Evolutionary conservation across 768 basidiomycete species (phyloP).

Genomic region (Phylloporus arenicola): DNA sequence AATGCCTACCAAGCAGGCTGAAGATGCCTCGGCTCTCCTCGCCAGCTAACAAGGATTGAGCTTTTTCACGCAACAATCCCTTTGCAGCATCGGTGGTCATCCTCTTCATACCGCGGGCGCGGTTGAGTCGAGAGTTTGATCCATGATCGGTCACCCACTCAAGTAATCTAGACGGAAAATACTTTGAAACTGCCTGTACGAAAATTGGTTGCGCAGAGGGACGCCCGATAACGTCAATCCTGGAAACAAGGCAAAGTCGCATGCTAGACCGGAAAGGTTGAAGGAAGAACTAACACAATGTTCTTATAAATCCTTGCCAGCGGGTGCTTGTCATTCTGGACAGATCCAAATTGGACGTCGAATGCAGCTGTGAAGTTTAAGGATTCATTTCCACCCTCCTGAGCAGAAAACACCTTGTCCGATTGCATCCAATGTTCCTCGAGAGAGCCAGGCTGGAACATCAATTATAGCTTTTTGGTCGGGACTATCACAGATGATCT

Average conservation of each 20-base stretch:
- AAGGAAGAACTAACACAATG: slow-evolving; percentile 1
- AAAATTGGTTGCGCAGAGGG: slow-evolving; percentile 6
- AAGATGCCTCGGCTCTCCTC: slow-evolving; percentile 15
- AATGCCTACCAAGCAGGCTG: slow-evolving; percentile 36
- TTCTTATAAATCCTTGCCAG: slow-evolving; percentile 6
- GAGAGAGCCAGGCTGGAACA: slow-evolving; percentile 31
- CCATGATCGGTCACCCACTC: slow-evolving; percentile 31
- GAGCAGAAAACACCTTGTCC: slow-evolving; percentile 35
- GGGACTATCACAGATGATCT: slow-evolving; percentile 8
- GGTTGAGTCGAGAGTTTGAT: slow-evolving; percentile 14
- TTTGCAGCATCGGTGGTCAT: slow-evolving; percentile 8
- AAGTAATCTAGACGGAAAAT: slow-evolving; percentile 18
- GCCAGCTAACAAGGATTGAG: slow-evolving; percentile 8
- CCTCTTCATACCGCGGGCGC: slow-evolving; percentile 9
- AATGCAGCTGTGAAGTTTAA: slow-evolving; percentile 35
- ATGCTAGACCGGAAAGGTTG: too few relatives aligned
- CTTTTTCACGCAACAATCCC: slow-evolving; percentile 17
- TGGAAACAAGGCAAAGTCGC: slow-evolving; percentile 14
- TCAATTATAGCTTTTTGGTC: slow-evolving; percentile 18
- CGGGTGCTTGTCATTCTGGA: background rate
- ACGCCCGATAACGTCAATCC: slow-evolving; percentile 9
- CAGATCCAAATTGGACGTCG: slow-evolving; percentile 26
- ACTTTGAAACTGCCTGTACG: slow-evolving; percentile 8
- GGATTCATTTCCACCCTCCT: background rate
- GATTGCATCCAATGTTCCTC: slow-evolving; percentile 46